These are phyloP conservation scores for Sporothrix brunneoviolacea DNA, from an alignment of 2,329 filamentous ascomycete genomes.

Conservation along the genomic window DNA sequence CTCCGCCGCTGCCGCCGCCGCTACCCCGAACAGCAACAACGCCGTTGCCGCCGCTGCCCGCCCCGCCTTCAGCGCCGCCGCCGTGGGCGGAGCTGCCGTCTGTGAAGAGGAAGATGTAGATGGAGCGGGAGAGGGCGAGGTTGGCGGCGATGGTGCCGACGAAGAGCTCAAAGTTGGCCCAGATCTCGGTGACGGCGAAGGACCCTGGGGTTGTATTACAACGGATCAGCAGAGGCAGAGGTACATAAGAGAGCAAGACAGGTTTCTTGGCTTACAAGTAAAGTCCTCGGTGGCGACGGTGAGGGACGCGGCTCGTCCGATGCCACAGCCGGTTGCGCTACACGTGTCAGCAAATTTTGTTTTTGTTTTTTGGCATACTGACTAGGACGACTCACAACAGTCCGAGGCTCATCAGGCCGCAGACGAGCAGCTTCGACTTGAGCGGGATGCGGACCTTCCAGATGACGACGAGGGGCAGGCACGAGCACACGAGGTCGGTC, in stretches of 20 bases:
- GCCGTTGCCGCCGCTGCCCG: neutral
- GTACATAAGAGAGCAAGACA: neutral
- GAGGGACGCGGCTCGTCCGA: constrained; percentile 22
- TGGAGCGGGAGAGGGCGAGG: constrained; percentile 20
- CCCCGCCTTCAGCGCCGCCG: neutral
- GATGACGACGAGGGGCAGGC: constrained; percentile 27
- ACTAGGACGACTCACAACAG: too few relatives aligned
- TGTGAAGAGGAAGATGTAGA: constrained; percentile 21
- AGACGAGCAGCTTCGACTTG: constrained; percentile 26
- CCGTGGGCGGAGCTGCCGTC: neutral
- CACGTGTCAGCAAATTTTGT: too few relatives aligned
- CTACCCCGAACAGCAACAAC: neutral
- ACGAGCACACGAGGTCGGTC: constrained; percentile 23
- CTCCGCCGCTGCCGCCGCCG: neutral
- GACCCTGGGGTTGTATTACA: too few relatives aligned
- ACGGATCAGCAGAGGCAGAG: too few relatives aligned
- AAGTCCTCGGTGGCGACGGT: constrained; percentile 21
- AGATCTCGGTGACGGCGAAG: constrained; percentile 26
- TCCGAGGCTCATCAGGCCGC: constrained; percentile 29
- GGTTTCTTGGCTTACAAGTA: constrained; percentile 21
- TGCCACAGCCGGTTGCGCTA: constrained; percentile 24
- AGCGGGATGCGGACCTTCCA: constrained; percentile 28
- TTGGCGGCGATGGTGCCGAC: constrained; percentile 20
- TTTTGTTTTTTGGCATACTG: too few relatives aligned
- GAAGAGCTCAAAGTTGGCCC: constrained; percentile 20